phyloP scores from a whole-genome alignment of 2,329 filamentous ascomycete genomes.

The Kalmusia sp. region DNA sequence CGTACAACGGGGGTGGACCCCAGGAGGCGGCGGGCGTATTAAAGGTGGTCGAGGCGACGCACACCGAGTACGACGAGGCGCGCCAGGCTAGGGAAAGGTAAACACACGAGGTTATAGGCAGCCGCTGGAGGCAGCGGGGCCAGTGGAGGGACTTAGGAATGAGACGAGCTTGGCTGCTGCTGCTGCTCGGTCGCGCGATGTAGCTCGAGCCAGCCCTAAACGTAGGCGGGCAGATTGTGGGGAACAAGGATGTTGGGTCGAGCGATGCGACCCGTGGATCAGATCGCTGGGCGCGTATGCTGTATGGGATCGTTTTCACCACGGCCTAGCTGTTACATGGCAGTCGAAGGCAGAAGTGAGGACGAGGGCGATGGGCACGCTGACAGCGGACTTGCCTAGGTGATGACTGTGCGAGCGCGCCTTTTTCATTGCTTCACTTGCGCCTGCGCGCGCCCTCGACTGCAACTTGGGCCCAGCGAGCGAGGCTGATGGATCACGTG shows the following conservation, averaged over 20 bases:
- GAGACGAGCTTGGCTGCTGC: conserved; percentile 25
- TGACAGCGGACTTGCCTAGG: neutral
- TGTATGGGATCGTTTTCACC: neutral
- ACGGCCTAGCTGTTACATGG: neutral
- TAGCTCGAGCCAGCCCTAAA: conserved; percentile 28
- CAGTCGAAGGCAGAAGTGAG: neutral
- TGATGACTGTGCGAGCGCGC: too few relatives aligned
- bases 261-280: conserved; percentile 2
- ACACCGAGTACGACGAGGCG: conserved; percentile 28
- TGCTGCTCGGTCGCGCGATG: conserved; percentile 17
- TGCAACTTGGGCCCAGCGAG: too few relatives aligned
- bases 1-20: conserved; percentile 7
- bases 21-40: conserved; percentile 28
- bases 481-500: neutral
- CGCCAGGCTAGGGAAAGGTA: conserved; percentile 27
- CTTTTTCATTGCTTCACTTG: conserved; percentile 1
- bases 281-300: too few relatives aligned
- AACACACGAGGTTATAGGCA: conserved; percentile 20
- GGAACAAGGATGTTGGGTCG: conserved; percentile 15
- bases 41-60: conserved; percentile 21
- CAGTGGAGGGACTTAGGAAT: conserved; percentile 16
- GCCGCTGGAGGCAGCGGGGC: conserved; percentile 27
- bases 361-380: conserved; percentile 1
- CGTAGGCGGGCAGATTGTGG: conserved; percentile 18
- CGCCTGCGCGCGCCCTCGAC: neutral